These are phyloP conservation scores for Platanus orientalis DNA, from an alignment of 164 flowering plant genomes.

Conservation along the genomic window DNA sequence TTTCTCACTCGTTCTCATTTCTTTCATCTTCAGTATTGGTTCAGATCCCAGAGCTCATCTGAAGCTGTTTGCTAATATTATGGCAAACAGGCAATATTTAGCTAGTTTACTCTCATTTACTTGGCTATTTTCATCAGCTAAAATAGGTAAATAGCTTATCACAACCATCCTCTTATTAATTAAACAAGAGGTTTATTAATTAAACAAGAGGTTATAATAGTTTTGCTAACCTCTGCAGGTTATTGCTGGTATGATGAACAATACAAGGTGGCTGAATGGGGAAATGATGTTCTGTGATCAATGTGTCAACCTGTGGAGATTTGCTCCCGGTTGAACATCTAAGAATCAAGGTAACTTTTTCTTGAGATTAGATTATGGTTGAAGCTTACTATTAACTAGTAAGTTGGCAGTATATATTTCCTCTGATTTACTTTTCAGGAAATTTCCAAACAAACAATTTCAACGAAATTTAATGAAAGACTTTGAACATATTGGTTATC, in stretches of 20 bases:
- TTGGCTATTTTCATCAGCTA: too few relatives aligned
- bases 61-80: too few relatives aligned
- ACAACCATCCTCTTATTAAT: background rate
- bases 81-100: too few relatives aligned
- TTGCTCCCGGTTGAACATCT: too few relatives aligned
- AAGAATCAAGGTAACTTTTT: constrained; percentile 55
- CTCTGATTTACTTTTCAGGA: too few relatives aligned
- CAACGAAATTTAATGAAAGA: background rate
- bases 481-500: background rate
- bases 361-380: background rate
- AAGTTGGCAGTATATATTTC: background rate
- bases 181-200: constrained; percentile 3
- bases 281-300: too few relatives aligned
- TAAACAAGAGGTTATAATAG: too few relatives aligned
- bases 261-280: constrained; percentile 91
- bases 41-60: background rate
- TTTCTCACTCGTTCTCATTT: background rate
- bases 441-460: background rate
- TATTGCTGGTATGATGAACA: constrained; percentile 88
- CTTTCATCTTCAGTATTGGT: background rate
- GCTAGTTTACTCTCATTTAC: too few relatives aligned
- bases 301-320: too few relatives aligned
- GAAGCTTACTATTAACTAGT: background rate
- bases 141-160: background rate
- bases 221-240: constrained; percentile 48